Conservation (phyloP, 2,329 filamentous ascomycete genomes). For the Bipolaris gigantea region DNA sequence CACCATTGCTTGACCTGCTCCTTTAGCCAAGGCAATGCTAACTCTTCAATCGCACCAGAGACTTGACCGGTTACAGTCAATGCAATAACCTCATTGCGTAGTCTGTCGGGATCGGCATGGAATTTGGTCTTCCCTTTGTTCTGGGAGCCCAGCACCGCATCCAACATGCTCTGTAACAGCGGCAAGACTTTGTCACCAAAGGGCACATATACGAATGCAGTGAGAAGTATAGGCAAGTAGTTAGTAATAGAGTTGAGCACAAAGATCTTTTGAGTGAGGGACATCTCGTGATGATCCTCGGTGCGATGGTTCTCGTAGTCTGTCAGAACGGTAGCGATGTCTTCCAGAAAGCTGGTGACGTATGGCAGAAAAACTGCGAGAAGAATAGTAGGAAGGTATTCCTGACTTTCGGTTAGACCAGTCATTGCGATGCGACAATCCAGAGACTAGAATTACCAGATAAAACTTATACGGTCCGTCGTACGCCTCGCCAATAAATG, state of each 20-base stretch:
- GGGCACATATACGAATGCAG: slow-evolving; percentile 39
- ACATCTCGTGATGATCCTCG: slow-evolving; percentile 37
- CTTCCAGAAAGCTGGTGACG: slow-evolving; percentile 32
- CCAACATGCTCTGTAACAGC: slow-evolving; percentile 24
- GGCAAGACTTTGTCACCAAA: slow-evolving; percentile 33
- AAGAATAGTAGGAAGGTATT: slow-evolving; percentile 39
- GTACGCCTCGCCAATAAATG: slow-evolving; percentile 40
- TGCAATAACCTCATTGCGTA: slow-evolving; percentile 41
- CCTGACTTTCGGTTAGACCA: slow-evolving; percentile 22
- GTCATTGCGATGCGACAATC: background rate
- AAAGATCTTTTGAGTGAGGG: slow-evolving; percentile 41
- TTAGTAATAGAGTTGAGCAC: slow-evolving; percentile 42
- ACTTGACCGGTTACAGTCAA: slow-evolving; percentile 41
- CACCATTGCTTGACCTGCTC: slow-evolving; percentile 33
- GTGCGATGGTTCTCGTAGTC: slow-evolving; percentile 43
- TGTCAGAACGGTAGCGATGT: slow-evolving; percentile 33
- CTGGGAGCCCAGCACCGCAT: slow-evolving; percentile 16
- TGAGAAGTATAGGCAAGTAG: slow-evolving; percentile 41
- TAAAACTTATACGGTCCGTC: slow-evolving; percentile 38
- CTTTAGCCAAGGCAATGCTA: slow-evolving; percentile 37
- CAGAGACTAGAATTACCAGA: slow-evolving; percentile 17
- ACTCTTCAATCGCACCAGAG: slow-evolving; percentile 33
- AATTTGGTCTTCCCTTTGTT: slow-evolving; percentile 21
- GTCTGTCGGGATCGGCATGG: slow-evolving; percentile 30
- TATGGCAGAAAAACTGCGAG: slow-evolving; percentile 37